Evolutionary conservation across 2,329 filamentous ascomycete genomes (phyloP).

Genomic region (Aspergillus pseudonomiae): DNA sequence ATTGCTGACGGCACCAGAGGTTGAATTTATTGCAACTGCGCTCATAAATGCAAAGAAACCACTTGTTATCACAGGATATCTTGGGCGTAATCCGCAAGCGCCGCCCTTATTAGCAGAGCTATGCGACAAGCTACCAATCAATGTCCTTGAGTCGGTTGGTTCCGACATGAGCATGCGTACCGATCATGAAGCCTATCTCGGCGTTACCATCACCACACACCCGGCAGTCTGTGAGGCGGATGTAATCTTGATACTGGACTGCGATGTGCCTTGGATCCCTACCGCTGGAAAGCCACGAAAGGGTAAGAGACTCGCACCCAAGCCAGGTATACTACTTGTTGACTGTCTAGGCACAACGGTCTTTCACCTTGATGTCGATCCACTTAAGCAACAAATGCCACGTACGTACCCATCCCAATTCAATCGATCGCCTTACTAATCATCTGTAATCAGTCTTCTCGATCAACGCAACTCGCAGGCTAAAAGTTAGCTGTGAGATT

Average conservation of each 20-base stretch:
- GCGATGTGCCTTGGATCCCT: constrained; percentile 88
- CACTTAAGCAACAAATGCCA: constrained; percentile 53
- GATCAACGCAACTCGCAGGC: constrained; percentile 5
- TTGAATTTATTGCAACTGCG: constrained; percentile 43
- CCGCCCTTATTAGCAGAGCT: background rate
- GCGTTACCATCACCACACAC: constrained; percentile 69
- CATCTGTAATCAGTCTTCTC: background rate
- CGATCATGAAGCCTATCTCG: constrained; percentile 7
- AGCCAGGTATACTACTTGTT: background rate
- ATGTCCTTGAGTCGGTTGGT: constrained; percentile 50
- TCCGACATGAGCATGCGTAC: constrained; percentile 55
- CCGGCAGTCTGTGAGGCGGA: constrained; percentile 74
- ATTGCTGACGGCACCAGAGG: constrained; percentile 4
- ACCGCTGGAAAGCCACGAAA: constrained; percentile 1
- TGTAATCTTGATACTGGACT: constrained; percentile 79
- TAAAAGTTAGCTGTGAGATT: background rate
- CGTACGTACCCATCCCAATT: background rate
- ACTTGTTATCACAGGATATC: constrained; percentile 53
- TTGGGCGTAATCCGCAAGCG: constrained; percentile 51
- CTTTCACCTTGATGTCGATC: constrained; percentile 67
- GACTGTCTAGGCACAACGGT: constrained; percentile 50
- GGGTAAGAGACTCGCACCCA: background rate
- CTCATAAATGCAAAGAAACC: constrained; percentile 50
- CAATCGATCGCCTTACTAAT: background rate
- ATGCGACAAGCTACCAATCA: background rate